A percentile compares a stretch with the other conserved stretches of the same genome.
phyloP scores from a whole-genome alignment of 139 green algal species.

The Spirogloea muscicola region DNA sequence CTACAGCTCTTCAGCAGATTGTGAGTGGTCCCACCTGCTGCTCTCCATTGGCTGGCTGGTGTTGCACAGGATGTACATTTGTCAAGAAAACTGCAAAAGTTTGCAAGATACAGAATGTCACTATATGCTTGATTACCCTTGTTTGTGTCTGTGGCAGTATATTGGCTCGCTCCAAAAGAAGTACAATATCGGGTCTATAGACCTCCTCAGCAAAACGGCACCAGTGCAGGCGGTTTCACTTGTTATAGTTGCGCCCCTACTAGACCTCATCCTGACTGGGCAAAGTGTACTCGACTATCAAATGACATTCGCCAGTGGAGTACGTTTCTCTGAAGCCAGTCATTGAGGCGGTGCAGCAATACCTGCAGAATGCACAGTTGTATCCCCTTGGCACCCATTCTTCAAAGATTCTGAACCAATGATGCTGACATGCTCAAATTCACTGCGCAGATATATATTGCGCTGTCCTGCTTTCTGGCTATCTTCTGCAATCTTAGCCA shows the following conservation, averaged over 20 bases:
- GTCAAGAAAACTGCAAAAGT: not conserved
- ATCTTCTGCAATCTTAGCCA: slow-evolving; percentile 81
- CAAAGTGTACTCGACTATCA: slow-evolving; percentile 12
- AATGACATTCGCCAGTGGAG: not conserved
- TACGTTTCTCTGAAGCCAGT: not conserved
- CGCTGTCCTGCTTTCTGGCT: slow-evolving; percentile 65
- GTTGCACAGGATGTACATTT: not conserved
- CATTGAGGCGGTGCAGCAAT: not conserved
- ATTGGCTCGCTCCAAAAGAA: slow-evolving; percentile 80
- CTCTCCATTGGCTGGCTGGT: not conserved
- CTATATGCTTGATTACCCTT: not conserved
- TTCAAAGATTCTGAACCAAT: not conserved
- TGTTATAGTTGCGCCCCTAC: slow-evolving; percentile 19
- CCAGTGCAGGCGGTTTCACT: slow-evolving; percentile 34
- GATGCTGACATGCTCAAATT: not conserved
- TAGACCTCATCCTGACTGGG: slow-evolving; percentile 30
- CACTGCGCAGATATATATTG: slow-evolving; percentile 48
- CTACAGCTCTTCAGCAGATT: slow-evolving; percentile 84
- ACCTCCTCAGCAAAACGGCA: slow-evolving; percentile 66
- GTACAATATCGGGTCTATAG: slow-evolving; percentile 68
- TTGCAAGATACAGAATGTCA: not conserved
- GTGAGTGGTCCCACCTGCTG: slow-evolving; percentile 78
- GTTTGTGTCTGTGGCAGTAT: slow-evolving; percentile 19
- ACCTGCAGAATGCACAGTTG: not conserved
- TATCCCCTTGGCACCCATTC: not conserved